Conservation (phyloP, 805 yeast genomes). For the Ogataea saltuana region DNA sequence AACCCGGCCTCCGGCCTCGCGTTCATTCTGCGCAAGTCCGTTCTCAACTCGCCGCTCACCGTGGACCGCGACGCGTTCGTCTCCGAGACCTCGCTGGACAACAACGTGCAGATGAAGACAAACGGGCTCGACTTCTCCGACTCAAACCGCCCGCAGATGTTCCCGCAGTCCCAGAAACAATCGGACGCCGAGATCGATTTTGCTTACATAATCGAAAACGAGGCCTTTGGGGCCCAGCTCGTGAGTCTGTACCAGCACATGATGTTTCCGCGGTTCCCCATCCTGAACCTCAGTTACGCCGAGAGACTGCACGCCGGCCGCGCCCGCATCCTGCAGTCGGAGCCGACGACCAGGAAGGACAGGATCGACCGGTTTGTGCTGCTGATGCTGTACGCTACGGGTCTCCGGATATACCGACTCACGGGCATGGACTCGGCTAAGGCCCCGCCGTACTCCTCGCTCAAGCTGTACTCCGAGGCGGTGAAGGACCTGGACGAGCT, state of each 20-base stretch:
- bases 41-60: conserved; percentile 16
- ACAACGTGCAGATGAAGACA: not conserved
- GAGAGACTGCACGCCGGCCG: conserved; percentile 18
- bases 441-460: conserved; percentile 11
- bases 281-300: conserved; percentile 7
- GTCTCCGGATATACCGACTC: conserved; percentile 17
- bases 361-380: conserved; percentile 14
- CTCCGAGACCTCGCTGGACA: not conserved
- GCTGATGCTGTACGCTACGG: conserved; percentile 25
- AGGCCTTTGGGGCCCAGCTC: conserved; percentile 14
- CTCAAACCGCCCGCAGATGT: not conserved
- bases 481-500: conserved; percentile 14
- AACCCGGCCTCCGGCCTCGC: conserved; percentile 14
- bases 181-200: conserved; percentile 6
- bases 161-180: conserved; percentile 1
- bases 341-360: conserved; percentile 9
- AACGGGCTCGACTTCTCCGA: not conserved
- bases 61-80: conserved; percentile 10
- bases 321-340: conserved; percentile 6
- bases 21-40: conserved; percentile 16
- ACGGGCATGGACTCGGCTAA: conserved; percentile 7
- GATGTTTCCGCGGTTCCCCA: conserved; percentile 24
- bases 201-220: conserved; percentile 13
- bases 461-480: conserved; percentile 20
- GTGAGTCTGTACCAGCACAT: conserved; percentile 14